These are phyloP conservation scores for Myriosclerotinia curreyana DNA, from an alignment of 2,329 filamentous ascomycete species.

Conservation along the genomic window DNA sequence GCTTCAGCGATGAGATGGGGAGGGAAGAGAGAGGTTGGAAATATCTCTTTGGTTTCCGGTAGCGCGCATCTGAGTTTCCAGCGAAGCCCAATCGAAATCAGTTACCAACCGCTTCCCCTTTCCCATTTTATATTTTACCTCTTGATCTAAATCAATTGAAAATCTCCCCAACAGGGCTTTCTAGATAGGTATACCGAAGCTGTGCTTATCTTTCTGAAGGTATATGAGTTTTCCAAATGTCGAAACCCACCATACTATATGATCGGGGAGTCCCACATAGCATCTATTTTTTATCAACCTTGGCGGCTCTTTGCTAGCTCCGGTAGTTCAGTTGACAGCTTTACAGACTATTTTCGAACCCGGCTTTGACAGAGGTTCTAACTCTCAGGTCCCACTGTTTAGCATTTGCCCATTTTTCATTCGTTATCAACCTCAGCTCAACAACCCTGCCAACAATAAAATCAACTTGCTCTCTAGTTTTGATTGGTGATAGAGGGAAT, in stretches of 20 bases:
- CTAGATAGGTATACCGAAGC: too few species aligned
- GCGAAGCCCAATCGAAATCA: not conserved
- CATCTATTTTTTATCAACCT: not conserved
- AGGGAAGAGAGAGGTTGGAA: too few species aligned
- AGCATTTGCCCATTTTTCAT: not conserved
- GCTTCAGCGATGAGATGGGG: not conserved
- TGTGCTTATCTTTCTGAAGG: not conserved
- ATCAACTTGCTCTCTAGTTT: not conserved
- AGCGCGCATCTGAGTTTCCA: not conserved
- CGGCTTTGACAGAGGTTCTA: not conserved
- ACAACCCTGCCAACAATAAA: not conserved
- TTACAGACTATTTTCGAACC: not conserved
- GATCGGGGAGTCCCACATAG: not conserved
- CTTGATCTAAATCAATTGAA: too few species aligned
- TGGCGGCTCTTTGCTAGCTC: not conserved
- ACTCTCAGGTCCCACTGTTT: not conserved
- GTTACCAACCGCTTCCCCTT: not conserved
- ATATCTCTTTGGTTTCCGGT: not conserved
- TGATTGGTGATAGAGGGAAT: not conserved
- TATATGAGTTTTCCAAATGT: not conserved
- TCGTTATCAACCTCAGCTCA: not conserved
- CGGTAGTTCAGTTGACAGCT: not conserved
- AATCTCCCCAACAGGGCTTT: not conserved
- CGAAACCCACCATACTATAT: not conserved
- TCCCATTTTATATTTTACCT: not conserved